Percentiles rank a stretch among this genome's conserved stretches.
phyloP scores from a whole-genome alignment of 2,329 filamentous ascomycete species.

The Dothiorella sarmentorum region DNA sequence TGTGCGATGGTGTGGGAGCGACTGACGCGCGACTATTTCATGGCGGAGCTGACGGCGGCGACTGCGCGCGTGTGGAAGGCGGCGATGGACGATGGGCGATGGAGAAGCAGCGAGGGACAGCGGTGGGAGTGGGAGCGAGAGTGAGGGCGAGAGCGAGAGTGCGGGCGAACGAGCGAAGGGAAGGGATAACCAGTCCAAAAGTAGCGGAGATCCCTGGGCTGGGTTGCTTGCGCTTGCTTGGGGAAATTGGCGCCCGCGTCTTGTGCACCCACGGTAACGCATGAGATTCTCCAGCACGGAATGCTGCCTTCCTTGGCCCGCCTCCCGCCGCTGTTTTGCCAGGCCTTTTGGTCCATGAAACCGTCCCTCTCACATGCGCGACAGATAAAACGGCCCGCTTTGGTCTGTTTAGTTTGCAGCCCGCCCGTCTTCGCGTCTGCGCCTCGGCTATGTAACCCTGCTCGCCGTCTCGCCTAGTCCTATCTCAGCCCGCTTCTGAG shows the following conservation, averaged over 20 bases:
- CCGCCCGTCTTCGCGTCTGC: background rate
- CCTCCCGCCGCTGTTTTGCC: background rate
- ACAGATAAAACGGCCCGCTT: background rate
- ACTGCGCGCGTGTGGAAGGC: background rate
- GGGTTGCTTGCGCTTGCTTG: background rate
- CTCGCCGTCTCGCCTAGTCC: background rate
- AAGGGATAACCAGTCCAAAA: too few relatives aligned
- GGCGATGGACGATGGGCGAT: background rate
- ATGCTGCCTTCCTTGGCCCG: background rate
- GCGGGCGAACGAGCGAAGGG: background rate
- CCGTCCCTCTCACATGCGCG: background rate
- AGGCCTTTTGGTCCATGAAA: background rate
- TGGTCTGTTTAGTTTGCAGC: background rate
- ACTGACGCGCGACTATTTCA: slow-evolving; percentile 1
- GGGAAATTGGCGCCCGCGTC: slow-evolving; percentile 4
- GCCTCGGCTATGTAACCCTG: background rate
- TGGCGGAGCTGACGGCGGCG: background rate
- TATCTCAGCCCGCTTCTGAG: background rate
- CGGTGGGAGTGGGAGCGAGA: background rate
- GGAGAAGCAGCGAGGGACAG: background rate
- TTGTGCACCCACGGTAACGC: slow-evolving; percentile 9
- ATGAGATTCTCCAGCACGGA: slow-evolving; percentile 4
- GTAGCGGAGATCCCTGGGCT: background rate
- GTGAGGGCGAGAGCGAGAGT: background rate
- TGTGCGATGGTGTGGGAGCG: background rate